phyloP scores from a whole-genome alignment of 805 yeast species.

The Candida boidinii region DNA sequence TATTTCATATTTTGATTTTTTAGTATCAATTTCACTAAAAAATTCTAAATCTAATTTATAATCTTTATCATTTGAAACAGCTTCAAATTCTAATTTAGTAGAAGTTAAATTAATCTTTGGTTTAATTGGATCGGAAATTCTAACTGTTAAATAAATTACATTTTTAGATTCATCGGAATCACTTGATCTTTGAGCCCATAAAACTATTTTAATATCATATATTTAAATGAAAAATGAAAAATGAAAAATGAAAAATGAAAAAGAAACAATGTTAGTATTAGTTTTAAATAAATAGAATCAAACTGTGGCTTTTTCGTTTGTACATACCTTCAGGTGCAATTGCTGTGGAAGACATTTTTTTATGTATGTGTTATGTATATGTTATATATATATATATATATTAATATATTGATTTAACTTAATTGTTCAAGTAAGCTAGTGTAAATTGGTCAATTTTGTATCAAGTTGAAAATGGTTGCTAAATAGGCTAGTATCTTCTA shows the following conservation, averaged over 20 bases:
- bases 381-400: too few species aligned
- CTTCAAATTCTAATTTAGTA: conserved; percentile 41
- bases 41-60: conserved; percentile 70
- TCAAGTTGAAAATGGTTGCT: too few species aligned
- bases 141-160: conserved; percentile 64
- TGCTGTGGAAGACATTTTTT: too few species aligned
- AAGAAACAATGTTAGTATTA: background rate
- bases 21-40: conserved; percentile 64
- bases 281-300: too few species aligned
- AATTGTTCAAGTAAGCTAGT: too few species aligned
- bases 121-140: conserved; percentile 59
- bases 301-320: background rate
- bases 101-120: conserved; percentile 56
- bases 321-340: conserved; percentile 26
- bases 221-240: background rate
- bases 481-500: too few species aligned
- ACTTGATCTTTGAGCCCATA: conserved; percentile 96
- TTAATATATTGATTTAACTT: too few species aligned
- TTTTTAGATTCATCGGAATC: conserved; percentile 67
- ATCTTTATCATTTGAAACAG: conserved; percentile 37
- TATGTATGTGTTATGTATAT: too few species aligned
- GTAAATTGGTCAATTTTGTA: too few species aligned
- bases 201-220: conserved; percentile 32
- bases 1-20: conserved; percentile 45
- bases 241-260: background rate